Evolutionary conservation across 352 stramenopile genomes (phyloP), one percentile per base, ranked within the genome.

Genomic region (Achlya hypogyna): DNA sequence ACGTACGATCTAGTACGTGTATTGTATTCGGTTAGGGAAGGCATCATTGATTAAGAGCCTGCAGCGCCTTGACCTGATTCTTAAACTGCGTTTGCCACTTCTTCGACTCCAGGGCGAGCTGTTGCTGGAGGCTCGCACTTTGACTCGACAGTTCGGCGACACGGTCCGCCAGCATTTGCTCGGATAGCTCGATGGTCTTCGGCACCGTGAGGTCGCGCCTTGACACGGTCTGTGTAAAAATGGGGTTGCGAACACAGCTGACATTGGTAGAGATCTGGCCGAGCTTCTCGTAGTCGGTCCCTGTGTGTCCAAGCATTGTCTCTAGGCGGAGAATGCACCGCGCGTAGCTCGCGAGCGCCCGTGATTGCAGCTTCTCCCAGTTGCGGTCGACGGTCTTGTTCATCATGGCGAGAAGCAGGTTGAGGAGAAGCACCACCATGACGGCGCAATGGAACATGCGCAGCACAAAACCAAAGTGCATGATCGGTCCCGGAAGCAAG

Each of bases 311-410:
- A 20, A 63, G n/a, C 1, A 38, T 49, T n/a, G 27, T 38, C 32
- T 65, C 58, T 10, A 65, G 58, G 20, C 58, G 58, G 5, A 65
- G 42, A 16, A 65, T 58, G 29, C 42, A 53, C 14, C 42, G 27
- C 10, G 58, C 58, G 23, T 65, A 65, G 42, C 58, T 65, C 58
- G 27, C 45, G 34, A 65, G 45, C 34, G 58, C 58, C 35, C 42
- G 27, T 9, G 42, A 51, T n/a, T 65, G 45, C 14, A 42, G 35
- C 45, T 22, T 31, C 6, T 1, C 58, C 12, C 45, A 42, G 18
- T 42, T 42, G 31, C 58, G 58, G 45, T 65, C 58, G 25, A 65
- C 58, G 31, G 58, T 65, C 42, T 65, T 65, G 58, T 65, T 65
- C 27, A 65, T 42, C 29, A 42, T 65, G 5, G 58, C 58, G 45